These are phyloP conservation scores for Lodderomyces metapsilosis DNA, from an alignment of 1,139 yeast genomes.

Conservation along the genomic window DNA sequence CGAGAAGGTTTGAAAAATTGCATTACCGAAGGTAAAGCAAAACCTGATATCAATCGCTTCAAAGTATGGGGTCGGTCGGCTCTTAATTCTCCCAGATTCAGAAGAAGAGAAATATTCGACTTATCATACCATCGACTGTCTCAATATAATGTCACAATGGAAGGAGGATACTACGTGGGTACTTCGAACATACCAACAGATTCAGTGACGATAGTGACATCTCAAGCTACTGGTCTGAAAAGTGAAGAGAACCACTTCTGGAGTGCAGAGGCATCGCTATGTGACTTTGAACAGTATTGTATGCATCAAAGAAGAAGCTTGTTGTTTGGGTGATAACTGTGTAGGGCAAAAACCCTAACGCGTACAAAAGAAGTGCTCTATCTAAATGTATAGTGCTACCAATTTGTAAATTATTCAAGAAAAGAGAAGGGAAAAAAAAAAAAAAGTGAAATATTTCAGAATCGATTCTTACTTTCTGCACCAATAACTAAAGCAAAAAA, in stretches of 20 bases:
- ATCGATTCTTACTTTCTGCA: conserved; percentile 9
- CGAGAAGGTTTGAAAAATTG: conserved; percentile 19
- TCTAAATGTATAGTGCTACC: not conserved
- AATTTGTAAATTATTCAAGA: conserved; percentile 5
- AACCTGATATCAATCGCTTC: not conserved
- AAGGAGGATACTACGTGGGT: conserved; percentile 11
- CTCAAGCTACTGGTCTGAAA: not conserved
- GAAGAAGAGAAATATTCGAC: conserved; percentile 17
- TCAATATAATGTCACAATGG: conserved; percentile 7
- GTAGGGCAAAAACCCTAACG: not conserved
- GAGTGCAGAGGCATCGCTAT: conserved; percentile 27
- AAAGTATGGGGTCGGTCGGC: conserved; percentile 20
- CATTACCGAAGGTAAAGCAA: not conserved
- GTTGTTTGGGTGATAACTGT: conserved; percentile 9
- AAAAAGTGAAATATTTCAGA: not conserved
- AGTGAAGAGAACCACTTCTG: conserved; percentile 21
- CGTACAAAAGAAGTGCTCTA: not conserved
- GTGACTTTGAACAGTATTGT: conserved; percentile 33
- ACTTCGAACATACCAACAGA: conserved; percentile 1
- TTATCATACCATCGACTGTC: conserved; percentile 9
- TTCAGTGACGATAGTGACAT: not conserved
- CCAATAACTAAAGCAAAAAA: conserved; percentile 16
- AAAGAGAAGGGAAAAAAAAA: not conserved
- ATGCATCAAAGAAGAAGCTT: conserved; percentile 18
- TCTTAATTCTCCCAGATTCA: conserved; percentile 26